Percentiles rank a stretch among this genome's conserved stretches.
These are phyloP conservation scores for Entomortierella parvispora DNA, from an alignment of 192 early-diverging fungal species.

Conservation along the genomic window DNA sequence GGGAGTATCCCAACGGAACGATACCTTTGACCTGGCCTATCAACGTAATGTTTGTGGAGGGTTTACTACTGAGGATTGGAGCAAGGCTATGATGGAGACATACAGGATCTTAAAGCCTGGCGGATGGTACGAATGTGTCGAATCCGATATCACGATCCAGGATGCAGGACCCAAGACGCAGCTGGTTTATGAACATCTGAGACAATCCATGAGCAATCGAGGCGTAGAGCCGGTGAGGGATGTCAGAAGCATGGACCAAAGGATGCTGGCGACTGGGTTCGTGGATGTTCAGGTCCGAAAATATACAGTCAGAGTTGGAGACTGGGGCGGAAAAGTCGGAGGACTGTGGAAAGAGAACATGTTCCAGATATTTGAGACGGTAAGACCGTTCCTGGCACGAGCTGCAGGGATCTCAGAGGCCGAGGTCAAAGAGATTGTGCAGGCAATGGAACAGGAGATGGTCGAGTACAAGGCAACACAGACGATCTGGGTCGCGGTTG, in stretches of 20 bases:
- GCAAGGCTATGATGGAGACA: constrained; percentile 31
- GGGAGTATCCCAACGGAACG: constrained; percentile 40
- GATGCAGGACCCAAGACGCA: constrained; percentile 30
- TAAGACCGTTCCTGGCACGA: constrained; percentile 8
- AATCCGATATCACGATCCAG: constrained; percentile 24
- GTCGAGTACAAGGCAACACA: constrained; percentile 1
- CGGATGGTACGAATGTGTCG: constrained; percentile 53
- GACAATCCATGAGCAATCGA: constrained; percentile 10
- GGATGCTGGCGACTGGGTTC: constrained; percentile 31
- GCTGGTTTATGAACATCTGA: constrained; percentile 35
- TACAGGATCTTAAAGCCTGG: constrained; percentile 36
- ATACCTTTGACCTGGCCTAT: constrained; percentile 44
- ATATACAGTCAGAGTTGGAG: constrained; percentile 23
- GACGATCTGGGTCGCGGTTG: constrained; percentile 24
- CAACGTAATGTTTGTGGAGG: constrained; percentile 41
- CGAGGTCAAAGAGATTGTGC: constrained; percentile 22
- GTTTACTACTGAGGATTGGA: constrained; percentile 39
- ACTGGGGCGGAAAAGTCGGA: constrained; percentile 40
- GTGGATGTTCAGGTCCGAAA: constrained; percentile 31
- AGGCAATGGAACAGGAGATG: constrained; percentile 23
- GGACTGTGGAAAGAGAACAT: constrained; percentile 36
- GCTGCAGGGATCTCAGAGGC: constrained; percentile 19
- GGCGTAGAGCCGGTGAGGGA: constrained; percentile 23
- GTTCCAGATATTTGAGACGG: constrained; percentile 25
- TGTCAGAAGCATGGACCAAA: constrained; percentile 20